phyloP scores from a whole-genome alignment of 805 yeast genomes.

The Myxozyma vanderwaltii region DNA sequence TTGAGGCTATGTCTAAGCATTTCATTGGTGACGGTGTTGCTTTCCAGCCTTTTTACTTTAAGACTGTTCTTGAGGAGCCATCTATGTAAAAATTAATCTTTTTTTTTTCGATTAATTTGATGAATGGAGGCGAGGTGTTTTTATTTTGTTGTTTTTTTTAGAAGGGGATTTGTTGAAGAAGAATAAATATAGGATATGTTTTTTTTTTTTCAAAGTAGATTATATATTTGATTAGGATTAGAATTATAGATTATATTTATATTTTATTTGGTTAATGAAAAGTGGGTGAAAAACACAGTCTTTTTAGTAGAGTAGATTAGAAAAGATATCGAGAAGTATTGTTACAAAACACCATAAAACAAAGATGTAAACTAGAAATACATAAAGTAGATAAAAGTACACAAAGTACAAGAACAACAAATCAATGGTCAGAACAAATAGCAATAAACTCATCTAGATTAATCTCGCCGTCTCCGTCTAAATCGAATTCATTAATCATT shows the following conservation, averaged over 20 bases:
- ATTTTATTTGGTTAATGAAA: neutral
- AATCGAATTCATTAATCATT: slow-evolving; percentile 90
- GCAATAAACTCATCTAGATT: slow-evolving; percentile 88
- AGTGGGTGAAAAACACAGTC: slow-evolving; percentile 22
- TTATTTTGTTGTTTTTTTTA: neutral
- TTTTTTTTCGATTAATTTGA: neutral
- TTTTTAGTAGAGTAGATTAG: neutral
- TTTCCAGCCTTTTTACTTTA: slow-evolving; percentile 83
- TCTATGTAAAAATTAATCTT: slow-evolving; percentile 19
- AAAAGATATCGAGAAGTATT: neutral
- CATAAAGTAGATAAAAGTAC: neutral
- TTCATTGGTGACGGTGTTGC: slow-evolving; percentile 95
- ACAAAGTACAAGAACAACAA: neutral
- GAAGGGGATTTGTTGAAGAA: neutral
- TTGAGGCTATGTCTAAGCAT: slow-evolving; percentile 97
- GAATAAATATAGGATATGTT: no score
- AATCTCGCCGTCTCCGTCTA: slow-evolving; percentile 94
- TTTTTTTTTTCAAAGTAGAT: no score
- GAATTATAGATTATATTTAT: neutral
- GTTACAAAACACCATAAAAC: neutral
- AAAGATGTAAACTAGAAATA: neutral
- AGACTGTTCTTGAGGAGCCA: slow-evolving; percentile 37
- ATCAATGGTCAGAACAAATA: slow-evolving; percentile 67
- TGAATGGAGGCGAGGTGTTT: neutral
- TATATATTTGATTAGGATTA: neutral